These are phyloP conservation scores for Arabidopsis suecica DNA, from an alignment of 345 rosid genomes.

Conservation along the genomic window DNA sequence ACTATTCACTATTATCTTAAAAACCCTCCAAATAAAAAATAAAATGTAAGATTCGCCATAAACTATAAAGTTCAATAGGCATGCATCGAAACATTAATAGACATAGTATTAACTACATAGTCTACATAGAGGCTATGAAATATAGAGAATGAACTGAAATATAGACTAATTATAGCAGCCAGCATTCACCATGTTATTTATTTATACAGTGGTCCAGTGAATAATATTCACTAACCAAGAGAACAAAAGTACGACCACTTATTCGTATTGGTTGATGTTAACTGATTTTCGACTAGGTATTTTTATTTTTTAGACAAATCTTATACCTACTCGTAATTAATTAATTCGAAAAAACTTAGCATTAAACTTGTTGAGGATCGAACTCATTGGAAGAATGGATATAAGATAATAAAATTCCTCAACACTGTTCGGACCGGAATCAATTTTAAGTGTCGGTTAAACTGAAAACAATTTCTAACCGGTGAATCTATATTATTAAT, in stretches of 20 bases:
- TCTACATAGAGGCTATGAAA: conserved; percentile 7
- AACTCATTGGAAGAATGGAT: neutral
- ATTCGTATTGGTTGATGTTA: conserved; percentile 23
- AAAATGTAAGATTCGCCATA: conserved; percentile 23
- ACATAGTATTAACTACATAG: neutral
- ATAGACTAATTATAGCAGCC: conserved; percentile 19
- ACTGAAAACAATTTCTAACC: neutral
- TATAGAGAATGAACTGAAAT: conserved; percentile 21
- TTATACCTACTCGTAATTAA: no score
- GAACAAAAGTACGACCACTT: conserved; percentile 3
- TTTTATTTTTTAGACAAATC: no score
- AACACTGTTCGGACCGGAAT: neutral
- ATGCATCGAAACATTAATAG: conserved; percentile 22
- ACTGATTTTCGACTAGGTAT: neutral
- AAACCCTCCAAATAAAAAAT: conserved; percentile 12
- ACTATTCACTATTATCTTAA: conserved; percentile 12
- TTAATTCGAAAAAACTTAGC: neutral
- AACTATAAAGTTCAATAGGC: conserved; percentile 26
- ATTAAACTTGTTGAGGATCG: neutral
- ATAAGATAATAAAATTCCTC: neutral
- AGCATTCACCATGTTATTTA: conserved; percentile 23
- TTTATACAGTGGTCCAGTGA: conserved; percentile 26
- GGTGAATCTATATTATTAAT: neutral
- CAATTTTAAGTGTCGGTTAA: neutral
- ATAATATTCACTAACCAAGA: conserved; percentile 20